Evolutionary conservation across 345 rosid species (phyloP), one percentile per base, ranked within the genome.

Genomic region (Citrus mangshanensis): DNA sequence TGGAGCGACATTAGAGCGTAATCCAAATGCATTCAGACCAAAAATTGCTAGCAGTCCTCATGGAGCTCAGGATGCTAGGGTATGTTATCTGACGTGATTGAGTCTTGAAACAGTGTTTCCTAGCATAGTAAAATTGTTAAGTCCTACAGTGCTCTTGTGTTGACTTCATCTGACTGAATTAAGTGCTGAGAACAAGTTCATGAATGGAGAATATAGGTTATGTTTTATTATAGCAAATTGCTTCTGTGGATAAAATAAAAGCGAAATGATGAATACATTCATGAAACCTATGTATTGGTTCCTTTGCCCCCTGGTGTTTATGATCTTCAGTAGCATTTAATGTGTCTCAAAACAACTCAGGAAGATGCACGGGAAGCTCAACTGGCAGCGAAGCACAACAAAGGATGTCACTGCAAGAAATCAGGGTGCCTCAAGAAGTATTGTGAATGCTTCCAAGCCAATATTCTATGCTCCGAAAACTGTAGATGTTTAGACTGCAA

Each of bases 371-470:
- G 66, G 69, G 90, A 86, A 72, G 80, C 79, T 73, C 82, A 83
- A 72, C 79, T 87, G 63, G 73, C 87, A 34, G 97, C 87, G 60
- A 95, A 92, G 87, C 98, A 95, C 83, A 88, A 88, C 61, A 95
- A 89, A 91, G 98, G 98, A 61, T 95, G 98, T 75, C 87, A 92
- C 77, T 92, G 98, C 87, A 93, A 87, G 90, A 95, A 90, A 83
- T 91, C 98, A 21, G 92, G 97, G 54, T 95, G 95, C 85, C 95
- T 95, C 49, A 95, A 93, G 88, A 92, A 91, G 88, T 95, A 95
- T 74, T 93, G 98, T 56, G 98, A 92, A 81, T 93, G 98, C 86
- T 95, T 87, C 85, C 95, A 95, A 80, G 98, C 94, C 19, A 85
- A 88, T 76, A 82, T 93, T 81, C 75, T 89, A 34, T 95, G 98